Evolutionary conservation across 1,284 basidiomycete species (phyloP).

Genomic region (Ceratobasidium theobromae): DNA sequence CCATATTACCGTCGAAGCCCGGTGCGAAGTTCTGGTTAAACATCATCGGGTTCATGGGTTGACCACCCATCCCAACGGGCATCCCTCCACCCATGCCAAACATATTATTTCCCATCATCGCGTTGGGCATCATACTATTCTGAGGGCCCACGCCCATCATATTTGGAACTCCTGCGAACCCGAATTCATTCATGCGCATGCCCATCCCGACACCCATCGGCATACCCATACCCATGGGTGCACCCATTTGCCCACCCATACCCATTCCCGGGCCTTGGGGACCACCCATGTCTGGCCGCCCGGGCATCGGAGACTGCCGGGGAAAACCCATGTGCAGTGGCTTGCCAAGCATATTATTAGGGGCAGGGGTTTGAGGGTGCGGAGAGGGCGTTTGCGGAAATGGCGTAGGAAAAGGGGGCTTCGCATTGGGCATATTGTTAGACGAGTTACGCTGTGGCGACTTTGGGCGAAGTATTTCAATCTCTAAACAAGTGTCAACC

Average conservation of each 20-base stretch:
- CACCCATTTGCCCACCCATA: slow-evolving; percentile 31
- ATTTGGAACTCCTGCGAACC: slow-evolving; percentile 8
- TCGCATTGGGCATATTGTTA: slow-evolving; percentile 37
- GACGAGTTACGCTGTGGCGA: slow-evolving; percentile 62
- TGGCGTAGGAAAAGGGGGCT: slow-evolving; percentile 16
- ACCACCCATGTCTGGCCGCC: not conserved
- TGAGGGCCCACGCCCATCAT: slow-evolving; percentile 35
- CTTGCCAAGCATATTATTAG: slow-evolving; percentile 28
- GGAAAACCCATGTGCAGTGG: slow-evolving; percentile 28
- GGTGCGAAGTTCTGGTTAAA: slow-evolving; percentile 17
- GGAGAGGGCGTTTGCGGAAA: slow-evolving; percentile 36
- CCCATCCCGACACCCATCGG: slow-evolving; percentile 40
- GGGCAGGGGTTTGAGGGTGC: slow-evolving; percentile 33
- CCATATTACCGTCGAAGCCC: slow-evolving; percentile 18
- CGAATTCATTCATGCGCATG: slow-evolving; percentile 36
- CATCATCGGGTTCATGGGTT: slow-evolving; percentile 23
- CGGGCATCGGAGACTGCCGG: not conserved
- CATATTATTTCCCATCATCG: slow-evolving; percentile 38
- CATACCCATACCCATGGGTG: slow-evolving; percentile 33
- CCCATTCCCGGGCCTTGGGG: slow-evolving; percentile 36
- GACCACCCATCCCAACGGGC: slow-evolving; percentile 32
- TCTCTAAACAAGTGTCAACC: slow-evolving; percentile 65
- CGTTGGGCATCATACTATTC: slow-evolving; percentile 37
- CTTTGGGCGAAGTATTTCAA: slow-evolving; percentile 84
- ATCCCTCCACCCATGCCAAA: slow-evolving; percentile 36